A percentile compares a stretch with the other conserved stretches of the same genome.
These are phyloP conservation scores for Picea glauca DNA, from an alignment of 75 land plant genomes.

Conservation along the genomic window DNA sequence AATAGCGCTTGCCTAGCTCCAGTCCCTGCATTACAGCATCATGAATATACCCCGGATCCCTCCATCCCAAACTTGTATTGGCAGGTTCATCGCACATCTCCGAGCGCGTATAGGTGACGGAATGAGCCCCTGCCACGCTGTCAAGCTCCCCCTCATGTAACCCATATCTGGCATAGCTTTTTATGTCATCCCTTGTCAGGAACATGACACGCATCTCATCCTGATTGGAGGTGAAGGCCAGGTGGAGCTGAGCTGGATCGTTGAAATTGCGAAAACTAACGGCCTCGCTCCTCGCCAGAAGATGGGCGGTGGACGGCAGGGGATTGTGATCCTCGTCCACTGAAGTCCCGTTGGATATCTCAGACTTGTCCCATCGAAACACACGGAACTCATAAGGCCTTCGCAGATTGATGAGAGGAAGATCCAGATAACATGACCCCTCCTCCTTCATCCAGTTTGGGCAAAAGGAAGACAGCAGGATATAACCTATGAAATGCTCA, in stretches of 20 bases:
- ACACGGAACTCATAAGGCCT: slow-evolving; percentile 70
- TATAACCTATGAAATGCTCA: slow-evolving; percentile 74
- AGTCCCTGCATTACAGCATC: slow-evolving; percentile 54
- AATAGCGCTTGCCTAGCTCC: slow-evolving; percentile 58
- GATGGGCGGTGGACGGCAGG: slow-evolving; percentile 55
- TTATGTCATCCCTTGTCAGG: slow-evolving; percentile 42
- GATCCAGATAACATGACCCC: slow-evolving; percentile 44
- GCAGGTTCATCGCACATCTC: slow-evolving; percentile 87
- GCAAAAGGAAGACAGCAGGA: slow-evolving; percentile 44
- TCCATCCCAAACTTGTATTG: slow-evolving; percentile 72
- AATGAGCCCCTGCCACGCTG: slow-evolving; percentile 22
- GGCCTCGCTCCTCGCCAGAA: slow-evolving; percentile 43
- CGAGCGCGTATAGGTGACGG: slow-evolving; percentile 47
- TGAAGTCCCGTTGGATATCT: slow-evolving; percentile 21
- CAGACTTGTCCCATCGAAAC: slow-evolving; percentile 56
- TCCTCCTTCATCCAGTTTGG: slow-evolving; percentile 24
- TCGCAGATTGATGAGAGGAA: slow-evolving; percentile 73
- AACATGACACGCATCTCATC: slow-evolving; percentile 87
- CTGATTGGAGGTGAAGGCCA: slow-evolving; percentile 50
- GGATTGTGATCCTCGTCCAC: slow-evolving; percentile 75
- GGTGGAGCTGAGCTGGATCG: slow-evolving; percentile 79
- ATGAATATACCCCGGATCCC: slow-evolving; percentile 86
- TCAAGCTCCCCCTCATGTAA: slow-evolving; percentile 16
- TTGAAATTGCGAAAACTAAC: slow-evolving; percentile 36
- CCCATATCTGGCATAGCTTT: slow-evolving; percentile 56